These are phyloP conservation scores for Millerozyma miso DNA, from an alignment of 805 yeast genomes.

Conservation along the genomic window DNA sequence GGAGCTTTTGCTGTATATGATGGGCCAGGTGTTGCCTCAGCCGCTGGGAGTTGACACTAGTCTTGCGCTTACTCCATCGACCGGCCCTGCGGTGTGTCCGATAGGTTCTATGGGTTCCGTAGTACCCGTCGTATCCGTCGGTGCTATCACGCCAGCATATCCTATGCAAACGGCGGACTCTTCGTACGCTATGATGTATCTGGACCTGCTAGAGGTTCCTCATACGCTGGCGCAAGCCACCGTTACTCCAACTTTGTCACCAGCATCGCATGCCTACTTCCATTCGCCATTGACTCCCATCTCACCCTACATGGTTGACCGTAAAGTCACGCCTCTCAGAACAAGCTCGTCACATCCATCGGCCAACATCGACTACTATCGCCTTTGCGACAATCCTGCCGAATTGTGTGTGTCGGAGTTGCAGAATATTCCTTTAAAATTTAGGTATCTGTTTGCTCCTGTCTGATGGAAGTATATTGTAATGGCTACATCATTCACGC, in stretches of 20 bases:
- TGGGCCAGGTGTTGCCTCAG: neutral
- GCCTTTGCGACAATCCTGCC: neutral
- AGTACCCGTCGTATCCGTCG: neutral
- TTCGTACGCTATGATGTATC: neutral
- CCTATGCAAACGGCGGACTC: neutral
- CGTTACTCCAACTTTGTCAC: neutral
- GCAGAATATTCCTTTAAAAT: neutral
- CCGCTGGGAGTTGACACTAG: neutral
- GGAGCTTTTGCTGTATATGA: neutral
- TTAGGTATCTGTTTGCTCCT: neutral
- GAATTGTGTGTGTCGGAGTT: neutral
- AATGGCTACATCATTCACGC: no score
- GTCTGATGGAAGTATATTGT: no score
- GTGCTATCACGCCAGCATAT: neutral
- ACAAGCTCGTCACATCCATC: neutral
- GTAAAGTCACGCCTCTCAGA: neutral
- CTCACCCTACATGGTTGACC: slow-evolving; percentile 11
- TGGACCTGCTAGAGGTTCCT: neutral
- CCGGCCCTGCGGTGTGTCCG: neutral
- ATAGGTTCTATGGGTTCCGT: neutral
- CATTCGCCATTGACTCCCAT: slow-evolving; percentile 21
- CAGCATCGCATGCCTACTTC: slow-evolving; percentile 3
- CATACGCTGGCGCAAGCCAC: neutral
- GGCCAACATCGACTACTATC: neutral
- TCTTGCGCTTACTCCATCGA: neutral